Percentiles rank a stretch among this genome's conserved stretches.
Evolutionary conservation across 2,329 filamentous ascomycete species (phyloP).

Genomic region (Ascochyta koolunga): DNA sequence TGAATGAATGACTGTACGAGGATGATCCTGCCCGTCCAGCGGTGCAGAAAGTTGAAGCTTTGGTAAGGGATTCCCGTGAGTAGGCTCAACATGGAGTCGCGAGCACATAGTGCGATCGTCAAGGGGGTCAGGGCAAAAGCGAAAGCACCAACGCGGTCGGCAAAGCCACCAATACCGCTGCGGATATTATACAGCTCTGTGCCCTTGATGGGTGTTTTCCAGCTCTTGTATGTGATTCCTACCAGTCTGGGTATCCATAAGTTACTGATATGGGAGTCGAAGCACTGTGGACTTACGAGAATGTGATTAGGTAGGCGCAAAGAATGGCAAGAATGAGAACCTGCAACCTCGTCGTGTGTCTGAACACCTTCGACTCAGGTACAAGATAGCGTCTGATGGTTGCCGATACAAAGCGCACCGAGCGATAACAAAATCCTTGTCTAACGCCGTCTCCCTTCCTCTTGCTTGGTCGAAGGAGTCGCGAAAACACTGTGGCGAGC

Average conservation of each 20-base stretch:
- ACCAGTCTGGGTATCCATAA: constrained; percentile 52
- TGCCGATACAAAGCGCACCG: constrained; percentile 45
- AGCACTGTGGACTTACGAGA: constrained; percentile 54
- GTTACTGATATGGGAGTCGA: neutral
- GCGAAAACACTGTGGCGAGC: constrained; percentile 46
- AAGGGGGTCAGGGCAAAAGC: constrained; percentile 76
- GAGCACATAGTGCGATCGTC: constrained; percentile 66
- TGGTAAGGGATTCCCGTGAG: constrained; percentile 75
- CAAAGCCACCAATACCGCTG: constrained; percentile 67
- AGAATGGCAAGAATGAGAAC: constrained; percentile 64
- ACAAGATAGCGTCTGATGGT: constrained; percentile 60
- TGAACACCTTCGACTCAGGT: constrained; percentile 66
- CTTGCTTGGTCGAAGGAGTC: constrained; percentile 23
- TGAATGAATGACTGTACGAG: constrained; percentile 71
- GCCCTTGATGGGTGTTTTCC: constrained; percentile 70
- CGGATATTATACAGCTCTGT: constrained; percentile 65
- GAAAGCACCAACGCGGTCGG: constrained; percentile 69
- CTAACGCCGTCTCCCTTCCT: constrained; percentile 19
- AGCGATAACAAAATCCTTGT: constrained; percentile 25
- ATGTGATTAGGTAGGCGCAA: constrained; percentile 66
- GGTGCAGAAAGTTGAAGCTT: constrained; percentile 72
- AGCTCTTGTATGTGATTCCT: constrained; percentile 69
- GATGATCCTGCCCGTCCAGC: constrained; percentile 76
- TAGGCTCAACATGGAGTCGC: constrained; percentile 70
- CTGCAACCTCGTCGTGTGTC: constrained; percentile 71